phyloP scores from a whole-genome alignment of 2,329 filamentous ascomycete species.

The Penicillium sclerotiorum region DNA sequence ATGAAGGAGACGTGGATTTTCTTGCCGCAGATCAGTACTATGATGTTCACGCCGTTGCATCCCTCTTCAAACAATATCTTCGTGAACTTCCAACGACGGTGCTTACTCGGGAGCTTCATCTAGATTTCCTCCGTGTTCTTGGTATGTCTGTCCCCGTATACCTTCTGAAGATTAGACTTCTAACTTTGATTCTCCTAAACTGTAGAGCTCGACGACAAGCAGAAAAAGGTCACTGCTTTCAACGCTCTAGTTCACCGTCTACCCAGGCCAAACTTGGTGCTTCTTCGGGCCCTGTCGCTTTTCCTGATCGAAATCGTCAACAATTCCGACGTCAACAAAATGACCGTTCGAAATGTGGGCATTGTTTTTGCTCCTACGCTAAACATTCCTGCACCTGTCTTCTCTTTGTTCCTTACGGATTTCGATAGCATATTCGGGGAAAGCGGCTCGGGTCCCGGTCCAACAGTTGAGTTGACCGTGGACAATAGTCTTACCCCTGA shows the following conservation, averaged over 20 bases:
- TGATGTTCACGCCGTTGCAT: constrained; percentile 94
- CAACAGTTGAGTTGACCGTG: constrained; percentile 48
- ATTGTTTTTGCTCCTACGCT: constrained; percentile 98
- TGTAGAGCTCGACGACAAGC: constrained; percentile 72
- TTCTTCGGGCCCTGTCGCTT: constrained; percentile 81
- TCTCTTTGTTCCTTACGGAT: constrained; percentile 90
- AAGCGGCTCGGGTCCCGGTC: constrained; percentile 47
- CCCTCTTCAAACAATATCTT: constrained; percentile 89
- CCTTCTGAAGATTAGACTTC: constrained; percentile 8
- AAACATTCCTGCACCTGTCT: constrained; percentile 93
- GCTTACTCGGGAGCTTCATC: constrained; percentile 83
- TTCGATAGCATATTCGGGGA: constrained; percentile 83
- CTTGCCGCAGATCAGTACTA: constrained; percentile 78
- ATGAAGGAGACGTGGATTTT: constrained; percentile 86
- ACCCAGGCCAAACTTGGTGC: constrained; percentile 75
- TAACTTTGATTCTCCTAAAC: neutral
- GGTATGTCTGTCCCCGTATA: constrained; percentile 45
- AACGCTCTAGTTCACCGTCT: constrained; percentile 78
- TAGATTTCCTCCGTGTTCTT: constrained; percentile 82
- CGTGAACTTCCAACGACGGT: constrained; percentile 90
- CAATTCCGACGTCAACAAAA: constrained; percentile 89
- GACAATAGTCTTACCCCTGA: constrained; percentile 51
- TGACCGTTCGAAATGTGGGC: constrained; percentile 95
- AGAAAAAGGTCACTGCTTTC: constrained; percentile 75
- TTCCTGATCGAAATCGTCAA: constrained; percentile 93